These are phyloP conservation scores for Zhuliangozyma parablackwelliae DNA, from an alignment of 1,139 yeast species.

Conservation along the genomic window DNA sequence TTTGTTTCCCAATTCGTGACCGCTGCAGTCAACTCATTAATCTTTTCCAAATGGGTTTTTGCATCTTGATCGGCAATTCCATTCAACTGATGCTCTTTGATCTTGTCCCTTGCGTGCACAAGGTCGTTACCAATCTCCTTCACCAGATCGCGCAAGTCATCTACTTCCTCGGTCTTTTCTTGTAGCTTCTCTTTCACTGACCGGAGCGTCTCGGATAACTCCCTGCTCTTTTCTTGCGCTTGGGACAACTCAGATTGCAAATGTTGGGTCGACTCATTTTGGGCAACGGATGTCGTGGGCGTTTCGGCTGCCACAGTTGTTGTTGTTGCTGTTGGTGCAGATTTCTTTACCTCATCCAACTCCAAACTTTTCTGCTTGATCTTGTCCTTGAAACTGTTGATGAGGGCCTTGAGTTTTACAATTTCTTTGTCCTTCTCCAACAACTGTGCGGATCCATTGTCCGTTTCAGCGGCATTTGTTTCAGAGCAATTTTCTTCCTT, in stretches of 20 bases:
- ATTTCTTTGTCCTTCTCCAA: conserved; percentile 3
- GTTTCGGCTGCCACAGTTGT: too few species aligned
- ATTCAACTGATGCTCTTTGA: conserved; percentile 18
- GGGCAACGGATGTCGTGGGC: too few species aligned
- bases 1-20: conserved; percentile 7
- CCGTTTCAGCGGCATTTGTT: too few species aligned
- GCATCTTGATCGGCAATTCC: not conserved
- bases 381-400: not conserved
- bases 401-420: conserved; percentile 2
- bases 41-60: conserved; percentile 1
- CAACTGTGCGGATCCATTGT: not conserved
- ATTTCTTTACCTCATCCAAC: conserved; percentile 1
- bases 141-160: conserved; percentile 64
- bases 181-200: conserved; percentile 17
- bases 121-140: conserved; percentile 72
- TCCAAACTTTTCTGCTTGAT: not conserved
- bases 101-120: conserved; percentile 49
- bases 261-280: too few species aligned
- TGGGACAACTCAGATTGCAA: conserved; percentile 1
- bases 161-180: conserved; percentile 48
- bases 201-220: conserved; percentile 12
- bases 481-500: conserved; percentile 1
- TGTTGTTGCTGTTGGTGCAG: not conserved
- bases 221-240: conserved; percentile 13
- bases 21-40: not conserved